Percentiles rank a stretch among this genome's conserved stretches.
Conservation (phyloP, 306 rosid genomes). For the Adenanthera pavonina region DNA sequence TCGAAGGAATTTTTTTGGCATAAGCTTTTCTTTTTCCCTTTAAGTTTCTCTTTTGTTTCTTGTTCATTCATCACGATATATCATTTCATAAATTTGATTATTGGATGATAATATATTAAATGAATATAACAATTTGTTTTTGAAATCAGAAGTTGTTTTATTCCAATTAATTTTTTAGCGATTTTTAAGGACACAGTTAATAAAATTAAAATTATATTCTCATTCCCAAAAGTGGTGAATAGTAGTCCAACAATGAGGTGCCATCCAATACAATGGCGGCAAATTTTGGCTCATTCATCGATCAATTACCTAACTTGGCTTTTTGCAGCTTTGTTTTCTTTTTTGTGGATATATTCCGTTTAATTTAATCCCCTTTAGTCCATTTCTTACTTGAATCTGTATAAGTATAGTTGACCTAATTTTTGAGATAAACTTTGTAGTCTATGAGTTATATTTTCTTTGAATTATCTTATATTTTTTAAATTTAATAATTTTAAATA, state of each 20-base stretch:
- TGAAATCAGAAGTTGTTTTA: no score
- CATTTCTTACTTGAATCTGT: neutral
- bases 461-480: neutral
- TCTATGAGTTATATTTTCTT: neutral
- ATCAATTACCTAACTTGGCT: neutral
- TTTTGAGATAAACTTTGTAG: neutral
- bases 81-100: no score
- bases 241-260: neutral
- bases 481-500: neutral
- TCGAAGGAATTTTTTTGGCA: neutral
- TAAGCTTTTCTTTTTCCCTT: neutral
- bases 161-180: neutral
- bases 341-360: neutral
- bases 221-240: neutral
- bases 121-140: neutral
- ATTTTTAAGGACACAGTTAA: neutral
- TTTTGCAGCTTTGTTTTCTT: neutral
- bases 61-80: neutral
- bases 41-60: neutral
- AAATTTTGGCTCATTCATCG: neutral
- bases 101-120: neutral
- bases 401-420: neutral
- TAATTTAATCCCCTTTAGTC: neutral
- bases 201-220: neutral
- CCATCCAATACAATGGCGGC: neutral